A percentile compares a stretch with the other conserved stretches of the same genome.
phyloP scores from a whole-genome alignment of 768 basidiomycete genomes.

The Termitomyces heimii region DNA sequence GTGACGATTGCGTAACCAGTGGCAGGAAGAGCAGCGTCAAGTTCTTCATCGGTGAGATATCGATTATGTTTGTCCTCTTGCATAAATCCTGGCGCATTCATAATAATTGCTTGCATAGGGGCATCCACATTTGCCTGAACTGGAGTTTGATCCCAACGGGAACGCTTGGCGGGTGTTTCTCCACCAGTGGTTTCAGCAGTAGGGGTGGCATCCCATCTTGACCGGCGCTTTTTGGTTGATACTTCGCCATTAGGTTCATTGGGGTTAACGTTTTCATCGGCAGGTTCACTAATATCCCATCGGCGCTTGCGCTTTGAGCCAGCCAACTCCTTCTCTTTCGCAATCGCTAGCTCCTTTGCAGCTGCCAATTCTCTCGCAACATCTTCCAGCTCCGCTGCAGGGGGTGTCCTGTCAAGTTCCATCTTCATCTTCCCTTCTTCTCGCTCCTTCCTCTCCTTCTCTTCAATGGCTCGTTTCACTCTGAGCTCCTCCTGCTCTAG shows the following conservation, averaged over 20 bases:
- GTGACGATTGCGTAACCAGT: conserved; percentile 89
- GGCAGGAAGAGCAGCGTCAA: conserved; percentile 82
- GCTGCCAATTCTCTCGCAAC: conserved; percentile 66
- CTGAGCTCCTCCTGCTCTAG: conserved; percentile 91
- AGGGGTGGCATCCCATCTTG: conserved; percentile 94
- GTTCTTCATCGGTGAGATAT: conserved; percentile 94
- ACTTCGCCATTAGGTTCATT: conserved; percentile 59
- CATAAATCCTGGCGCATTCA: conserved; percentile 83
- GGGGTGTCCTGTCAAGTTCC: conserved; percentile 91
- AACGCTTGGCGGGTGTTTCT: conserved; percentile 74
- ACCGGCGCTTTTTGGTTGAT: conserved; percentile 86
- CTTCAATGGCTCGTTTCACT: conserved; percentile 80
- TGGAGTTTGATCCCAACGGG: conserved; percentile 97
- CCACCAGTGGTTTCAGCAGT: conserved; percentile 54
- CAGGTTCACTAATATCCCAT: conserved; percentile 67
- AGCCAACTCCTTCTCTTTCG: conserved; percentile 26
- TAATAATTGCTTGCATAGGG: conserved; percentile 77
- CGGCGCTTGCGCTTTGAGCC: conserved; percentile 70
- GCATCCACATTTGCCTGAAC: conserved; percentile 47
- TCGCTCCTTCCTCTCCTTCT: conserved; percentile 74
- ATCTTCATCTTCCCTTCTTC: conserved; percentile 73
- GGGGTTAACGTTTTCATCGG: conserved; percentile 62
- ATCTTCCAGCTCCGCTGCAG: conserved; percentile 70
- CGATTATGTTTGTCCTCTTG: conserved; percentile 95
- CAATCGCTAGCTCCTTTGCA: conserved; percentile 35